Evolutionary conservation across 2,329 filamentous ascomycete species (phyloP), one percentile per base, ranked within the genome.

Genomic region (Cladosporium sphaerospermum): DNA sequence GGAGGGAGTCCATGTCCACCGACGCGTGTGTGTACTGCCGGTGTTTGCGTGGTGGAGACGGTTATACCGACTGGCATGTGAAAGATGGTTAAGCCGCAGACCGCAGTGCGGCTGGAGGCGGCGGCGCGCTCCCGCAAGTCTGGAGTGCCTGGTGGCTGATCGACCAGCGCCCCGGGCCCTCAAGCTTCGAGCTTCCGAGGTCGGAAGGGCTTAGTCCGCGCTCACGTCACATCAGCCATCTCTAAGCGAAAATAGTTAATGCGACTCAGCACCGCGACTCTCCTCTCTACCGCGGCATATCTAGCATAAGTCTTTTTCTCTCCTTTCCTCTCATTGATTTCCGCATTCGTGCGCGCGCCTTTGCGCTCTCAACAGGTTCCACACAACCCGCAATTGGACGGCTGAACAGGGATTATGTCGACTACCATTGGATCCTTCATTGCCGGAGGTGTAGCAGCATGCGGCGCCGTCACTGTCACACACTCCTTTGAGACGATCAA

Each of bases 401-500:
- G 10, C 36, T 39, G 36, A 39, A 14, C 36, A 4, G 47, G 8
- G n/a, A 42, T 19, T 9, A 77, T 77, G 74, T 72, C 74, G 45
- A 77, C 75, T 52, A 76, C 74, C n/a, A 64, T 72, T 44, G 75
- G 75, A 61, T 89, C 90, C 57, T 99, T 99, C 77, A 83, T 97
- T 65, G 92, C 93, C 54, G 93, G 93, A 69, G 93, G 93, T 69
- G 88, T 99, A 67, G 93, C 93, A 68, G 93, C 93, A 60, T 97
- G 92, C 74, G 93, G 93, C 67, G 93, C 93, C 60, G 93, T 99
- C 54, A 97, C 92, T 39, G 91, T 95, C 60, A 97, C 93, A 47
- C 93, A 99, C 73, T 91, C 91, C 54, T 97, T 97, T 75, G 93
- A 99, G 75, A 97, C 92, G 10, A 90, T 99, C 70, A 99, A 99